A percentile compares a stretch with the other conserved stretches of the same genome.
Evolutionary conservation across 495 filamentous ascomycete genomes (phyloP).

Genomic region (Bacidia rubella): DNA sequence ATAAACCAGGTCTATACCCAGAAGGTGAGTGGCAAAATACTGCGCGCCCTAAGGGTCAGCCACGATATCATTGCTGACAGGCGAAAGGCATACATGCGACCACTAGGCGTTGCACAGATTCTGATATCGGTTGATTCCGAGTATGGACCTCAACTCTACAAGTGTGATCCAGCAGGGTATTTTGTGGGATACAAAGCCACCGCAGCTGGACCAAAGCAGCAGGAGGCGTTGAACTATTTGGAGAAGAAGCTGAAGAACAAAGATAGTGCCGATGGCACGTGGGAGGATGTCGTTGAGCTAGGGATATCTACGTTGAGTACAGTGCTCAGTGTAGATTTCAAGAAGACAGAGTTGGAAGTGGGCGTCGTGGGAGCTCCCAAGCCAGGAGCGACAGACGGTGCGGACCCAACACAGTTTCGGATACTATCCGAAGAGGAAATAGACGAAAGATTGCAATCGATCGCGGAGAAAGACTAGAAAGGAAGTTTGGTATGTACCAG

Average conservation of each 20-base stretch:
- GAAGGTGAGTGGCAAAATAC: slow-evolving; percentile 44
- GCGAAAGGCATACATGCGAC: slow-evolving; percentile 87
- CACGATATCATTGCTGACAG: slow-evolving; percentile 8
- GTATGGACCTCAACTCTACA: slow-evolving; percentile 91
- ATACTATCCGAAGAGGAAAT: slow-evolving; percentile 94
- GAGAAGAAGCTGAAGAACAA: slow-evolving; percentile 99
- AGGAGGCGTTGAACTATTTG: slow-evolving; percentile 91
- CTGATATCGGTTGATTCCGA: slow-evolving; percentile 88
- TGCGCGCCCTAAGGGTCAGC: slow-evolving; percentile 6
- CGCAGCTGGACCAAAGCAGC: slow-evolving; percentile 90
- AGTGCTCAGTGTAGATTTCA: slow-evolving; percentile 96
- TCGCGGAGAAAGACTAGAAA: slow-evolving; percentile 91
- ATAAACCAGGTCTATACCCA: slow-evolving; percentile 99
- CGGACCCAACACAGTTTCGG: slow-evolving; percentile 57
- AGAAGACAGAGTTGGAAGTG: slow-evolving; percentile 96
- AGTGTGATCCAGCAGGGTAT: slow-evolving; percentile 95
- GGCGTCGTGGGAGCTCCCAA: slow-evolving; percentile 83
- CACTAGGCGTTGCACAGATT: slow-evolving; percentile 86
- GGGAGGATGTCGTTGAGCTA: slow-evolving; percentile 96
- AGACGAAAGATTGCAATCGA: slow-evolving; percentile 92
- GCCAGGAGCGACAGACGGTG: slow-evolving; percentile 65
- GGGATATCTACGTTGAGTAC: slow-evolving; percentile 89
- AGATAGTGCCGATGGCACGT: slow-evolving; percentile 80
- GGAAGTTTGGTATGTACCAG: neutral
- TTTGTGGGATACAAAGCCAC: slow-evolving; percentile 97